phyloP scores from a whole-genome alignment of 805 yeast species.

The Lachancea nothofagi region DNA sequence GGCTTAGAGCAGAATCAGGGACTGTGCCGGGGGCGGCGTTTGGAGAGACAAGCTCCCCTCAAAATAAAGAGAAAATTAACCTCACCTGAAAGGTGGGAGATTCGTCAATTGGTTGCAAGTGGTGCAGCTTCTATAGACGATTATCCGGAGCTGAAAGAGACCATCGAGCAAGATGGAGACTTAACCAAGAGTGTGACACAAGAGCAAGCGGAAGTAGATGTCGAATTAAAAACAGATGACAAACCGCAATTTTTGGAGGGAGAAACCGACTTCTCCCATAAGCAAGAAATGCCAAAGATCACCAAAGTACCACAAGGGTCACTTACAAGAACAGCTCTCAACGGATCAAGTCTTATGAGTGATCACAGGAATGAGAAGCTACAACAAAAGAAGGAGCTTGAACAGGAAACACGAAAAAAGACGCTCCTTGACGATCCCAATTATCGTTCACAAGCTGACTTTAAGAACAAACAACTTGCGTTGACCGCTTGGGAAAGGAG shows the following conservation, averaged over 20 bases:
- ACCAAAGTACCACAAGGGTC: conserved; percentile 75
- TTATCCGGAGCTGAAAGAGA: conserved; percentile 56
- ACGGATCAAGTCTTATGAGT: conserved; percentile 63
- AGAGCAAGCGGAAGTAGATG: conserved; percentile 51
- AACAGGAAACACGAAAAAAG: conserved; percentile 34
- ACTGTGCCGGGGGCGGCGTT: conserved; percentile 13
- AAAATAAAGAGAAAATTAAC: conserved; percentile 47
- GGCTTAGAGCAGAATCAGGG: conserved; percentile 39
- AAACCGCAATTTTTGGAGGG: conserved; percentile 72
- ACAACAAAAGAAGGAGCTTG: conserved; percentile 42
- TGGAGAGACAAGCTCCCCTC: conserved; percentile 12
- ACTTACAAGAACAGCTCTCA: conserved; percentile 64
- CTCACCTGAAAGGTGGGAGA: conserved; percentile 89
- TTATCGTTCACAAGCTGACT: conserved; percentile 16
- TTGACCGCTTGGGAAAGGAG: conserved; percentile 32
- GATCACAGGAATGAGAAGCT: conserved; percentile 57
- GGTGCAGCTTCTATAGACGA: conserved; percentile 67
- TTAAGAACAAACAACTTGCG: conserved; percentile 19
- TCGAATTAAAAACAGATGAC: conserved; percentile 57
- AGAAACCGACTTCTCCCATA: conserved; percentile 22
- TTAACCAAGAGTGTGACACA: conserved; percentile 7
- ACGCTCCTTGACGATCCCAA: conserved; percentile 30
- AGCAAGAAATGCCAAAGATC: conserved; percentile 50
- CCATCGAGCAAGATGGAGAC: conserved; percentile 25
- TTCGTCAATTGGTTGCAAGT: conserved; percentile 72